Evolutionary conservation across 1,284 basidiomycete genomes (phyloP), one percentile per base, ranked within the genome.

Genomic region (Takashimella koratensis): DNA sequence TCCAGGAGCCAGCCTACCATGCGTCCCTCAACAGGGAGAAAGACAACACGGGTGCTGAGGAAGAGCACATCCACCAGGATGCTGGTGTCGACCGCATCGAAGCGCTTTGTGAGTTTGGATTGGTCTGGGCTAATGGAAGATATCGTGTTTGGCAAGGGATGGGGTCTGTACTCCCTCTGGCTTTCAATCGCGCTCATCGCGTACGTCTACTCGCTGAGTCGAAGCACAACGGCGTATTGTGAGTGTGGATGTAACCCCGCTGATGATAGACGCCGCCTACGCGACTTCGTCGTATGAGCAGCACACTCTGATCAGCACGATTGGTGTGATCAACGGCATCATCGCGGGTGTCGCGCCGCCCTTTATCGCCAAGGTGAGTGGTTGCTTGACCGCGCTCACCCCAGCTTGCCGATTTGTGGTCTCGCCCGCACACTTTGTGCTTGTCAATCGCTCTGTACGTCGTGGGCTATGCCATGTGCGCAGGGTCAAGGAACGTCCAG

Each of bases 361-460:
- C 4, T 69, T 76, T 59, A 67, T 76, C 41, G 71, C 68, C 43
- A 74, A 72, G 56, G 53, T 71, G 25, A 58, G 60, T 49, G 36
- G n/a, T n/a, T n/a, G n/a, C n/a, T n/a, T n/a, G n/a, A 21, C 24
- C 43, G 19, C 1, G 23, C 45, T 1, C 26, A n/a, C 25, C 26
- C 11, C 43, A 50, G 52, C 22, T 52, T 30, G 59, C 63, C 48
- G 70, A 71, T 49, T 48, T 71, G 10, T 54, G 52, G 43, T 64
- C 63, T n/a, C 60, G 70, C 23, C 67, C 70, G 5, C 24, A 43
- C 2, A 66, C 64, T 11, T 49, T 70, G 6, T 23, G 58, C 11
- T 36, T 64, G 43, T 52, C 64, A 1, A 58, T 67, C 19, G 20
- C 65, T 11, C 67, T 72, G 54, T 75, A 68, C 57, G 59, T 58